Conservation (phyloP, 495 filamentous ascomycete genomes). For the Darksidea phi region DNA sequence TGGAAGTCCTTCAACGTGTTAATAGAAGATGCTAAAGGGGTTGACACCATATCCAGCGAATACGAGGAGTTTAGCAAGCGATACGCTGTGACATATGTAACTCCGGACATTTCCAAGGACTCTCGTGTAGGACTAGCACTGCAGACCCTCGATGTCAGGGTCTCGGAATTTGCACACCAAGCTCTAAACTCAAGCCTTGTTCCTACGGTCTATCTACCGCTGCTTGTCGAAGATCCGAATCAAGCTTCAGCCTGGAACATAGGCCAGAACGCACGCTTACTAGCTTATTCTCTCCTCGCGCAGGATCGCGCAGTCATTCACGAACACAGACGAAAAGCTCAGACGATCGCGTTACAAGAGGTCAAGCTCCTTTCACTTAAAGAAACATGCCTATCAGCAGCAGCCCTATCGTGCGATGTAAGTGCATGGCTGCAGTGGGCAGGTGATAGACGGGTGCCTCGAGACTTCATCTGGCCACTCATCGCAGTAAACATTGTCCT, state of each 20-base stretch:
- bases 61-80: constrained; percentile 17
- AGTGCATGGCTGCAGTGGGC: constrained; percentile 7
- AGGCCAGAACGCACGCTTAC: constrained; percentile 16
- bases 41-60: neutral
- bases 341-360: constrained; percentile 7
- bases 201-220: constrained; percentile 23
- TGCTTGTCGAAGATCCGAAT: constrained; percentile 28
- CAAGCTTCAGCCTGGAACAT: constrained; percentile 26
- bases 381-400: neutral
- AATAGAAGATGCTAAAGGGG: constrained; percentile 7
- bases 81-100: constrained; percentile 1
- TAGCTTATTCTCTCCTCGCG: constrained; percentile 29
- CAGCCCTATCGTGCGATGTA: neutral
- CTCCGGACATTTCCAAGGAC: neutral
- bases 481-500: constrained; percentile 1
- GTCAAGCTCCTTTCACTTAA: neutral
- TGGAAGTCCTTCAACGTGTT: constrained; percentile 5
- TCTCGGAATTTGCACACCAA: constrained; percentile 31
- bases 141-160: constrained; percentile 21
- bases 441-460: neutral
- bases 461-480: constrained; percentile 1
- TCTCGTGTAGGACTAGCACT: constrained; percentile 1
- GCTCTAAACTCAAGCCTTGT: neutral
- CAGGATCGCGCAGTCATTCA: neutral
- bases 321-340: constrained; percentile 20